phyloP scores from a whole-genome alignment of 2,329 filamentous ascomycete genomes.

The Thielaviopsis musarum region DNA sequence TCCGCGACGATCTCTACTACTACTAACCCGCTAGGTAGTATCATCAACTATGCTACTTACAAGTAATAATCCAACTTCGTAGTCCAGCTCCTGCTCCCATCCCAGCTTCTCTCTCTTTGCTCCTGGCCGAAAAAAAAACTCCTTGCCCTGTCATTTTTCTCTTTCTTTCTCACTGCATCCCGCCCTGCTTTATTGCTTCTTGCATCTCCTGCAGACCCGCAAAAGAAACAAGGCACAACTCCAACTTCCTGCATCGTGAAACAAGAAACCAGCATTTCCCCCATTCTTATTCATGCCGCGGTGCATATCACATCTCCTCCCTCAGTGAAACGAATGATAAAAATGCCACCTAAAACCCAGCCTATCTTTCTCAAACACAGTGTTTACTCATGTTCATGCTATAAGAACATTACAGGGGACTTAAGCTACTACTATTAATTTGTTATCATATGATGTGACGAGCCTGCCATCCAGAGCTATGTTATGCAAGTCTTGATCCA shows the following conservation, averaged over 20 bases:
- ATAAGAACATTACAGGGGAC: too few relatives aligned
- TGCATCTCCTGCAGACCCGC: too few relatives aligned
- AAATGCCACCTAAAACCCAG: background rate
- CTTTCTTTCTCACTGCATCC: background rate
- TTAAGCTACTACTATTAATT: background rate
- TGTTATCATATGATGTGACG: too few relatives aligned
- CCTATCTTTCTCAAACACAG: background rate
- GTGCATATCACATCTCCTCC: background rate
- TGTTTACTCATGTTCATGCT: too few relatives aligned
- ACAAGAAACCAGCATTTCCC: background rate
- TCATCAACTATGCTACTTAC: too few relatives aligned
- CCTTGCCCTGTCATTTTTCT: too few relatives aligned
- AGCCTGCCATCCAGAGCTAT: background rate
- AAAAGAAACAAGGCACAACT: background rate
- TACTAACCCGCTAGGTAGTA: too few relatives aligned
- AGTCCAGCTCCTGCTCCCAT: too few relatives aligned
- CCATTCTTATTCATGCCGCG: background rate
- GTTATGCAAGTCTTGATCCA: background rate
- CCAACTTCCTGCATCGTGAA: background rate
- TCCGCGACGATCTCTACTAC: too few relatives aligned
- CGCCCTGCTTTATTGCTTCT: background rate
- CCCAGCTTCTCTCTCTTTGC: too few relatives aligned
- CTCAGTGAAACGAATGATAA: background rate
- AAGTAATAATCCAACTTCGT: too few relatives aligned
- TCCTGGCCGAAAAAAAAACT: too few relatives aligned